phyloP scores from a whole-genome alignment of 2,329 filamentous ascomycete species.

The Capronia coronata region DNA sequence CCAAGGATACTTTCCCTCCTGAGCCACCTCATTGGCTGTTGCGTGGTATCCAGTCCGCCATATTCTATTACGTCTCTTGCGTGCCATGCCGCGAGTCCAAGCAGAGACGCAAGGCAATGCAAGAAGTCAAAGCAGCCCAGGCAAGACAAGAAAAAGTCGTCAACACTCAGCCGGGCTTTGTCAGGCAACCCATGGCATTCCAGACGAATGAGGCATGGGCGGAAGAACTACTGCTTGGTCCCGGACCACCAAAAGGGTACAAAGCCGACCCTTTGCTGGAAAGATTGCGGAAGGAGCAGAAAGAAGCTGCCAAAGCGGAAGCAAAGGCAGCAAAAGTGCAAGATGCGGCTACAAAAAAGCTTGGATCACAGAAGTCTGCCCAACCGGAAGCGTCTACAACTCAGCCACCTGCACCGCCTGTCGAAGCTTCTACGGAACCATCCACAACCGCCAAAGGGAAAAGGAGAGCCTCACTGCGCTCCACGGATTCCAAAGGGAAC shows the following conservation, averaged over 20 bases:
- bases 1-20: constrained; percentile 6
- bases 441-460: constrained; percentile 43
- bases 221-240: constrained; percentile 78
- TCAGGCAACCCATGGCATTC: constrained; percentile 71
- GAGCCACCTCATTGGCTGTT: constrained; percentile 38
- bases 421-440: constrained; percentile 1
- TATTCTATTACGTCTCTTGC: constrained; percentile 46
- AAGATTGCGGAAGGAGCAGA: constrained; percentile 40
- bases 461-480: constrained; percentile 55
- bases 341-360: background rate
- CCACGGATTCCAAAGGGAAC: constrained; percentile 51
- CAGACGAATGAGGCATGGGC: constrained; percentile 84
- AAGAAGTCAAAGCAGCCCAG: constrained; percentile 62
- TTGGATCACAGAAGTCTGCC: background rate
- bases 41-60: constrained; percentile 44
- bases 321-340: background rate
- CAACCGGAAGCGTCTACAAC: constrained; percentile 4
- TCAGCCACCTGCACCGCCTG: constrained; percentile 4
- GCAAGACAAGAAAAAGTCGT: constrained; percentile 48
- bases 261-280: constrained; percentile 21
- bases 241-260: constrained; percentile 52
- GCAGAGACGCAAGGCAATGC: constrained; percentile 63
- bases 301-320: background rate
- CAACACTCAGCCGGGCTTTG: constrained; percentile 63
- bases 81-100: constrained; percentile 61